Percentiles rank a stretch among this genome's conserved stretches.
These are phyloP conservation scores for Ceriops zippeliana DNA, from an alignment of 345 rosid species.

Conservation along the genomic window DNA sequence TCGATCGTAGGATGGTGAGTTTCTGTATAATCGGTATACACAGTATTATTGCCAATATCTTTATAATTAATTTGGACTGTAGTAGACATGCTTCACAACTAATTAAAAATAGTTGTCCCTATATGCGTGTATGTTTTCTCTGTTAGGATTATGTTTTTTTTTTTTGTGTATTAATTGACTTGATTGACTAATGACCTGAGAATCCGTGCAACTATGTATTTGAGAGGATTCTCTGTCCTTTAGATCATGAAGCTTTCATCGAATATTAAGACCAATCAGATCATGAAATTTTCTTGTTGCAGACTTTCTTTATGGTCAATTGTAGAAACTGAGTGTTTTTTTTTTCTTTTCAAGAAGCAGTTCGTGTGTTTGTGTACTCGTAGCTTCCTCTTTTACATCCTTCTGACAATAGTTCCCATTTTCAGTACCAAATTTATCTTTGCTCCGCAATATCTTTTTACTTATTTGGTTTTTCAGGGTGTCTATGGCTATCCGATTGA, in stretches of 20 bases:
- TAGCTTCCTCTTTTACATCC: no score
- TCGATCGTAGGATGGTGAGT: slow-evolving; percentile 97
- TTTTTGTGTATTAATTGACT: background rate
- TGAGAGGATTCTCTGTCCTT: background rate
- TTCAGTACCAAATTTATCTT: no score
- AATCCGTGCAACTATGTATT: background rate
- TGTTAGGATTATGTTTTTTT: background rate
- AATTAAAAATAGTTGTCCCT: no score
- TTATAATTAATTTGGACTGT: no score
- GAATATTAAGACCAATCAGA: no score
- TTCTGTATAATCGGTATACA: background rate
- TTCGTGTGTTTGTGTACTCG: slow-evolving; percentile 1
- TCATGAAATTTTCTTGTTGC: no score
- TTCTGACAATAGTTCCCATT: no score
- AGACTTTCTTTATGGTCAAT: background rate
- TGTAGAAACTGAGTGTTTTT: background rate
- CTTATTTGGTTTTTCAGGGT: slow-evolving; percentile 47
- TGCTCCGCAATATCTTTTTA: background rate
- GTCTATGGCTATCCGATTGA: slow-evolving; percentile 96
- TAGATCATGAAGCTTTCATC: background rate
- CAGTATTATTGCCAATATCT: no score
- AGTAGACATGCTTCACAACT: no score
- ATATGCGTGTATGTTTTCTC: no score
- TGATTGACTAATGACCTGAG: no score
- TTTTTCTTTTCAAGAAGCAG: background rate